A percentile compares a stretch with the other conserved stretches of the same genome.
These are phyloP conservation scores for Solanum peruvianum DNA, from an alignment of 257 asterid species.

Conservation along the genomic window DNA sequence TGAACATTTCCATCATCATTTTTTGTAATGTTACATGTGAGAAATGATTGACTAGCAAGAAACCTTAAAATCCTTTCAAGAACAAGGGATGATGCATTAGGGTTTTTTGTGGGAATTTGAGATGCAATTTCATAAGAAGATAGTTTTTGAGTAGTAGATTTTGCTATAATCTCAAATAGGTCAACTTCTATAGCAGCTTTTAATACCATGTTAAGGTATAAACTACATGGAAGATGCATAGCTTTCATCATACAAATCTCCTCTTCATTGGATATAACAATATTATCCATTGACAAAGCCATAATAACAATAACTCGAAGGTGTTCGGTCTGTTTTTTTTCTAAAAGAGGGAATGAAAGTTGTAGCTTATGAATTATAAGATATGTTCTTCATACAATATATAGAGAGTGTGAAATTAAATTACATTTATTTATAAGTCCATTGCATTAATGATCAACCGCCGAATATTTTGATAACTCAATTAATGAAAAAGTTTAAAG, in stretches of 20 bases:
- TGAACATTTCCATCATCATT: neutral
- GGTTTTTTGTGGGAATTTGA: neutral
- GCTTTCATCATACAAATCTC: neutral
- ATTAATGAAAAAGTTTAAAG: neutral
- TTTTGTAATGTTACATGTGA: neutral
- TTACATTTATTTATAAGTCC: neutral
- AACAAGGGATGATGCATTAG: neutral
- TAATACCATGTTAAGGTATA: neutral
- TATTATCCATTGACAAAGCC: neutral
- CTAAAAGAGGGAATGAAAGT: neutral
- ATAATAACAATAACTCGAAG: neutral
- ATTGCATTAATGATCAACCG: neutral
- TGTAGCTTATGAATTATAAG: neutral
- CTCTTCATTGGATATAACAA: neutral
- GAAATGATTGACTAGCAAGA: conserved; percentile 3
- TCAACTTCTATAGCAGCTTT: conserved; percentile 3
- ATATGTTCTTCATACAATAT: neutral
- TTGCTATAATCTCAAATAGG: conserved; percentile 9
- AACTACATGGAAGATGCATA: neutral
- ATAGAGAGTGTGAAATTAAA: neutral
- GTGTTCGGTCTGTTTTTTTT: too few relatives aligned
- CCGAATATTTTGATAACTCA: neutral
- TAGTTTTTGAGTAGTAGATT: neutral
- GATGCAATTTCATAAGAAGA: neutral
- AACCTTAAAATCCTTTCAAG: conserved; percentile 2